Evolutionary conservation across 345 rosid genomes (phyloP).

Genomic region (Adansonia digitata): DNA sequence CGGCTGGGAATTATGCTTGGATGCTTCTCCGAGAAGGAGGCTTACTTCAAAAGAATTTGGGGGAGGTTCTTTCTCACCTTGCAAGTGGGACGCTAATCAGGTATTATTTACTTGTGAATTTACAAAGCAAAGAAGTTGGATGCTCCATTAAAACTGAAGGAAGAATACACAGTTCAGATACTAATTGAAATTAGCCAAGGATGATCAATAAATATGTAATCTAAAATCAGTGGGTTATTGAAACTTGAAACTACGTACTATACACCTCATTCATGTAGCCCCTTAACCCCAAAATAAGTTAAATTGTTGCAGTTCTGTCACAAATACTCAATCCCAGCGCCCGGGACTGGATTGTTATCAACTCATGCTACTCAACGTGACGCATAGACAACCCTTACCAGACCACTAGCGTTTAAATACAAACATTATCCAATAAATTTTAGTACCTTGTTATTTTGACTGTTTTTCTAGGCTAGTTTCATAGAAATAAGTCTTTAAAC

Average conservation of each 20-base stretch:
- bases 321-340: neutral
- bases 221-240: neutral
- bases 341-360: neutral
- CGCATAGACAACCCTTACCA: neutral
- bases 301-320: neutral
- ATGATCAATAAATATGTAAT: neutral
- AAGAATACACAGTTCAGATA: neutral
- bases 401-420: neutral
- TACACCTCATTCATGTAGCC: neutral
- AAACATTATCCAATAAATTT: neutral
- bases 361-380: neutral
- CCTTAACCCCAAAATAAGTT: neutral
- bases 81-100: slow-evolving; percentile 77
- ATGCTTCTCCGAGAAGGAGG: slow-evolving; percentile 61
- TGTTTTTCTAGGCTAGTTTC: neutral
- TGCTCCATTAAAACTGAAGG: neutral
- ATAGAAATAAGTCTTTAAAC: neutral
- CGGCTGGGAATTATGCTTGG: slow-evolving; percentile 58
- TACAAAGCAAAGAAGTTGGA: neutral
- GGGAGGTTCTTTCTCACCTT: slow-evolving; percentile 57
- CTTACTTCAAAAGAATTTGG: slow-evolving; percentile 58
- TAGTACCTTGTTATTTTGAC: neutral
- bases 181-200: neutral
- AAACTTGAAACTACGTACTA: neutral
- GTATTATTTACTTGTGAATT: slow-evolving; percentile 27